Evolutionary conservation across 495 filamentous ascomycete genomes (phyloP).

Genomic region (Talaromyces proteolyticus): DNA sequence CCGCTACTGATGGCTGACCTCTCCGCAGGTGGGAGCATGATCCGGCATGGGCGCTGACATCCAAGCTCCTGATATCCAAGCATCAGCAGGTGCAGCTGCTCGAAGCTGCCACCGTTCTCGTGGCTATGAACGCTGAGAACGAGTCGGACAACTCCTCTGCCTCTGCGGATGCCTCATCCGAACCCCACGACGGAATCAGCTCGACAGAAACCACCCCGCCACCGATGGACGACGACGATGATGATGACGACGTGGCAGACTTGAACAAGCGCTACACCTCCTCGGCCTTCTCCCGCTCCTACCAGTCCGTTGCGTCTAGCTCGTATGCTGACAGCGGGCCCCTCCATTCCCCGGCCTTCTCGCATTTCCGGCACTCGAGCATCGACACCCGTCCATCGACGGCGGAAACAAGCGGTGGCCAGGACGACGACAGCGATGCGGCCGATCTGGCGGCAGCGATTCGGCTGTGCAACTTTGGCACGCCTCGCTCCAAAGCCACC

Average conservation of each 20-base stretch:
- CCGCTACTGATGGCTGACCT: constrained; percentile 5
- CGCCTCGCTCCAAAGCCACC: constrained; percentile 64
- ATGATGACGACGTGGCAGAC: constrained; percentile 37
- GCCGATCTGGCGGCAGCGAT: constrained; percentile 78
- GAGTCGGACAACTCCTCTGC: constrained; percentile 76
- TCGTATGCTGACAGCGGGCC: constrained; percentile 41
- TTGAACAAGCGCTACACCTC: constrained; percentile 43
- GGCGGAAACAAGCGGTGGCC: constrained; percentile 50
- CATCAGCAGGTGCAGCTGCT: constrained; percentile 98
- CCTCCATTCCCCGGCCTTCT: constrained; percentile 40
- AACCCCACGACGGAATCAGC: constrained; percentile 61
- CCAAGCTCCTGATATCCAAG: constrained; percentile 97
- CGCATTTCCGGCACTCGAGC: constrained; percentile 48
- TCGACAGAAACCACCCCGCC: constrained; percentile 52
- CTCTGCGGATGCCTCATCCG: constrained; percentile 75
- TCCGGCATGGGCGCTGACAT: constrained; percentile 95
- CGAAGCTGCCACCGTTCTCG: constrained; percentile 90
- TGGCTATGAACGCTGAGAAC: constrained; percentile 79
- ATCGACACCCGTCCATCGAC: constrained; percentile 57
- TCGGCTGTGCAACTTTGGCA: constrained; percentile 87
- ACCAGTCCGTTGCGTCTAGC: constrained; percentile 67
- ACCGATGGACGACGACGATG: constrained; percentile 42
- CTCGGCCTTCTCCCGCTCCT: constrained; percentile 73
- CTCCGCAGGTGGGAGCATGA: constrained; percentile 92
- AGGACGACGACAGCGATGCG: constrained; percentile 65